Percentiles rank a stretch among this genome's conserved stretches.
phyloP scores from a whole-genome alignment of 768 basidiomycete genomes.

The Trametes elegans region DNA sequence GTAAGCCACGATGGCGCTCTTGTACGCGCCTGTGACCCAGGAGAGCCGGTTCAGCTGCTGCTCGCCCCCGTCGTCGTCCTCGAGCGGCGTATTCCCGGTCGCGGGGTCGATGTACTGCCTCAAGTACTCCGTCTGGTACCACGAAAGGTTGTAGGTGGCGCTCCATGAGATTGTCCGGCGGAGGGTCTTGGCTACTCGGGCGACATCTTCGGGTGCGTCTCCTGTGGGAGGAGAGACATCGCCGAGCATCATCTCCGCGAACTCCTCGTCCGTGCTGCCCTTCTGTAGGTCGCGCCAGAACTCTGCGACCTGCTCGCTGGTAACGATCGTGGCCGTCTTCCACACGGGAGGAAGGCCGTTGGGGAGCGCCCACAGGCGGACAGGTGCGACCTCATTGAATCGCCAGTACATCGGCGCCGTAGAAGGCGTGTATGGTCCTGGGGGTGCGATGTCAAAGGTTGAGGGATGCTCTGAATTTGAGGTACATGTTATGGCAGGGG shows the following conservation, averaged over 20 bases:
- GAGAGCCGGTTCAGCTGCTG: slow-evolving; percentile 45
- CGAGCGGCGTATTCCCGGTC: slow-evolving; percentile 45
- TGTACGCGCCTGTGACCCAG: slow-evolving; percentile 56
- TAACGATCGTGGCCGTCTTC: slow-evolving; percentile 45
- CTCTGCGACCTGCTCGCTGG: slow-evolving; percentile 36
- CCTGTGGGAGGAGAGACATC: not conserved
- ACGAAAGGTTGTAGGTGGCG: slow-evolving; percentile 57
- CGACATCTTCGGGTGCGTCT: slow-evolving; percentile 15
- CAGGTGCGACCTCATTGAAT: slow-evolving; percentile 51
- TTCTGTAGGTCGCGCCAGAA: slow-evolving; percentile 61
- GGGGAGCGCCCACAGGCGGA: slow-evolving; percentile 59
- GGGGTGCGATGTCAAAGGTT: slow-evolving; percentile 43
- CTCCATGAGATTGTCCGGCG: slow-evolving; percentile 62
- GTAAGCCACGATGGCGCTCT: slow-evolving; percentile 43
- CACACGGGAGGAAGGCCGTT: slow-evolving; percentile 53
- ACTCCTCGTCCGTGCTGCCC: slow-evolving; percentile 41
- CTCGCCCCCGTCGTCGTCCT: slow-evolving; percentile 42
- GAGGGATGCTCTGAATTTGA: slow-evolving; percentile 42
- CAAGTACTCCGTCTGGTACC: slow-evolving; percentile 68
- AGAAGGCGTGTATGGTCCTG: slow-evolving; percentile 44
- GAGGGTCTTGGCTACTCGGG: slow-evolving; percentile 45
- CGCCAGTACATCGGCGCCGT: slow-evolving; percentile 64
- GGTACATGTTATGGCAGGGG: slow-evolving; percentile 47
- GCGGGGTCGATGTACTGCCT: slow-evolving; percentile 45
- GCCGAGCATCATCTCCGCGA: slow-evolving; percentile 21